These are phyloP conservation scores for Globisporangium splendens DNA, from an alignment of 352 stramenopile species.

Conservation along the genomic window DNA sequence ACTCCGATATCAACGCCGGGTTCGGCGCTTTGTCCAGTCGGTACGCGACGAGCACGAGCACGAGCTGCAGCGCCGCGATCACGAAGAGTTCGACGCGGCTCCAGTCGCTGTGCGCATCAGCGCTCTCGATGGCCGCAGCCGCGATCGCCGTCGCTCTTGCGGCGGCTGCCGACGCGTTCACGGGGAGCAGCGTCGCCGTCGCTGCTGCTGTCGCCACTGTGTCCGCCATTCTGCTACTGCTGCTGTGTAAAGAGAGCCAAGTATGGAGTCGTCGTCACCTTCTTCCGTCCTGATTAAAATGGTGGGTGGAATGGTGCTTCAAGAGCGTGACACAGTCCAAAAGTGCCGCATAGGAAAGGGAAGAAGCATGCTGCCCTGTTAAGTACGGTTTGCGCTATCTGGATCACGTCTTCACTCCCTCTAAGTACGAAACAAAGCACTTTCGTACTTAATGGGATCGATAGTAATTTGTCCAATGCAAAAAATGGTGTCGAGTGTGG, in stretches of 20 bases:
- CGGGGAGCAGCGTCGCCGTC: conserved; percentile 10
- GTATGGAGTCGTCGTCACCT: not conserved
- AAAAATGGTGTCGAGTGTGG: too few relatives aligned
- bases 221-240: not conserved
- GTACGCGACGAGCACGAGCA: conserved; percentile 79
- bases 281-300: conserved; percentile 3
- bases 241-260: not conserved
- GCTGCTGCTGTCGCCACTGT: conserved; percentile 18
- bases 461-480: too few relatives aligned
- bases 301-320: not conserved
- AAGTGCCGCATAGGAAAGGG: too few relatives aligned
- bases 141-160: conserved; percentile 16
- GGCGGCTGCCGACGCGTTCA: conserved; percentile 13
- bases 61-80: conserved; percentile 77
- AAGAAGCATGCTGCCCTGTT: too few relatives aligned
- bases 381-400: too few relatives aligned
- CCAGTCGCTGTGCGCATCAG: conserved; percentile 45
- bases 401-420: too few relatives aligned
- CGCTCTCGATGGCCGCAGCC: conserved; percentile 14
- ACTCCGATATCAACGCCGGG: conserved; percentile 77
- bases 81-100: conserved; percentile 71
- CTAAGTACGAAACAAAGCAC: too few relatives aligned
- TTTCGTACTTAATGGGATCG: too few relatives aligned
- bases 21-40: conserved; percentile 65
- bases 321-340: too few relatives aligned